These are phyloP conservation scores for Venturiaceae sp. DNA, from an alignment of 2,329 filamentous ascomycete species.

Conservation along the genomic window DNA sequence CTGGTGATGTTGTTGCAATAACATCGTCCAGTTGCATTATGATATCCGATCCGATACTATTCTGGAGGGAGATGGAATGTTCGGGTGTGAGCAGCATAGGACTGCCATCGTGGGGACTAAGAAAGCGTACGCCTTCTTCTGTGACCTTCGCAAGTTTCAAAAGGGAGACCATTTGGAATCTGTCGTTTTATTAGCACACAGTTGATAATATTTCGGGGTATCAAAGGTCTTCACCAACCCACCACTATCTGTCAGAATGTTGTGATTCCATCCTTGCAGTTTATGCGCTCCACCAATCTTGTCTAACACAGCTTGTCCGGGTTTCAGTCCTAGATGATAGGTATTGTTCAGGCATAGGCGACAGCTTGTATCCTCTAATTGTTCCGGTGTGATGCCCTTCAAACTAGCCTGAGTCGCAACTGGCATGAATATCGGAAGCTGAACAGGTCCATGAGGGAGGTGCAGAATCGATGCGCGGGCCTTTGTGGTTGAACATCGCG, in stretches of 20 bases:
- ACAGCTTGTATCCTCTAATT: conserved; percentile 82
- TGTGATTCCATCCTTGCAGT: conserved; percentile 89
- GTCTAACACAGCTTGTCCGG: conserved; percentile 81
- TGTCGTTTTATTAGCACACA: conserved; percentile 28
- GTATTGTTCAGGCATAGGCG: conserved; percentile 95
- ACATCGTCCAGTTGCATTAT: conserved; percentile 99
- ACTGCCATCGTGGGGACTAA: conserved; percentile 89
- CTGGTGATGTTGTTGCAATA: conserved; percentile 88
- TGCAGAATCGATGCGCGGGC: conserved; percentile 81
- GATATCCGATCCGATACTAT: conserved; percentile 95
- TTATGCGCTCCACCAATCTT: conserved; percentile 86
- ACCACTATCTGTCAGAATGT: conserved; percentile 67
- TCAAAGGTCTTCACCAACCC: conserved; percentile 23
- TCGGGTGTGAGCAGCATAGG: conserved; percentile 97
- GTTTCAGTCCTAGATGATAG: conserved; percentile 91
- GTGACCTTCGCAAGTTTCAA: conserved; percentile 89
- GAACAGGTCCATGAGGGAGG: conserved; percentile 84
- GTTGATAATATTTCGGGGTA: too few species aligned
- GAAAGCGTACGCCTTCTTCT: conserved; percentile 88
- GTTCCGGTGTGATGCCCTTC: conserved; percentile 86
- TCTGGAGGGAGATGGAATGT: conserved; percentile 91
- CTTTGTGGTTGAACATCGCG: conserved; percentile 67
- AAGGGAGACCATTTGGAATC: conserved; percentile 98
- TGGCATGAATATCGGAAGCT: conserved; percentile 94
- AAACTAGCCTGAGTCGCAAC: conserved; percentile 94